A percentile compares a stretch with the other conserved stretches of the same genome.
Evolutionary conservation across 2,329 filamentous ascomycete genomes (phyloP).

Genomic region (Colletotrichum lupini): DNA sequence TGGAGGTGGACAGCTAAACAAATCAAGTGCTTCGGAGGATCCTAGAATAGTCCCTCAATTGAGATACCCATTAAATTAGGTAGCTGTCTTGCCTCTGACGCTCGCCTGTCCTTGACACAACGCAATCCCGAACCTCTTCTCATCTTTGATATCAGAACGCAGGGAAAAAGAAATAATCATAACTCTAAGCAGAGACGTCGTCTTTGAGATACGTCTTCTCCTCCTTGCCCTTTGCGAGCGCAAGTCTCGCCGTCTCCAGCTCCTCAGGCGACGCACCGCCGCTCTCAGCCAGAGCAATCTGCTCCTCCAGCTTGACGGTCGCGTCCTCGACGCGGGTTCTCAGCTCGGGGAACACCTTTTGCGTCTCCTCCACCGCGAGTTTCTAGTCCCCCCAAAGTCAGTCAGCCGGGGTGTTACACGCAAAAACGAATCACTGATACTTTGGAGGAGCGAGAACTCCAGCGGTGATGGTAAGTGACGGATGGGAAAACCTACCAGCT

Average conservation of each 20-base stretch:
- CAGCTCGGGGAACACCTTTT: conserved; percentile 81
- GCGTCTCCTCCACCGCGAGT: conserved; percentile 87
- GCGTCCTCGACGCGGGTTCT: conserved; percentile 77
- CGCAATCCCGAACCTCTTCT: not conserved
- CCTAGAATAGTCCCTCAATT: conserved; percentile 24
- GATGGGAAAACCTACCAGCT: conserved; percentile 73
- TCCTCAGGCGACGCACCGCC: conserved; percentile 59
- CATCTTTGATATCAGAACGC: not conserved
- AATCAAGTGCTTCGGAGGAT: not conserved
- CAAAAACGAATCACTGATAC: not conserved
- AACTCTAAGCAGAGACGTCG: not conserved
- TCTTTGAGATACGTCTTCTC: conserved; percentile 37
- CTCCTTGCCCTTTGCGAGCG: conserved; percentile 61
- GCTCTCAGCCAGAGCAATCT: conserved; percentile 74
- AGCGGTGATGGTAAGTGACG: not conserved
- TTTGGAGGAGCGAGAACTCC: not conserved
- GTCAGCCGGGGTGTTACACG: not conserved
- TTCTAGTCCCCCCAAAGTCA: conserved; percentile 59
- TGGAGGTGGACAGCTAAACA: conserved; percentile 67
- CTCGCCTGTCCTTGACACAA: conserved; percentile 10
- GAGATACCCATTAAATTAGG: conserved; percentile 32
- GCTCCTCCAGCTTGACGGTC: conserved; percentile 77
- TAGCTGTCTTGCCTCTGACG: not conserved
- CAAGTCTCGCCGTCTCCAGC: conserved; percentile 65
- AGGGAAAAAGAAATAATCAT: not conserved